Percentiles rank a stretch among this genome's conserved stretches.
phyloP scores from a whole-genome alignment of 768 basidiomycete genomes.

The Mycena maculata region DNA sequence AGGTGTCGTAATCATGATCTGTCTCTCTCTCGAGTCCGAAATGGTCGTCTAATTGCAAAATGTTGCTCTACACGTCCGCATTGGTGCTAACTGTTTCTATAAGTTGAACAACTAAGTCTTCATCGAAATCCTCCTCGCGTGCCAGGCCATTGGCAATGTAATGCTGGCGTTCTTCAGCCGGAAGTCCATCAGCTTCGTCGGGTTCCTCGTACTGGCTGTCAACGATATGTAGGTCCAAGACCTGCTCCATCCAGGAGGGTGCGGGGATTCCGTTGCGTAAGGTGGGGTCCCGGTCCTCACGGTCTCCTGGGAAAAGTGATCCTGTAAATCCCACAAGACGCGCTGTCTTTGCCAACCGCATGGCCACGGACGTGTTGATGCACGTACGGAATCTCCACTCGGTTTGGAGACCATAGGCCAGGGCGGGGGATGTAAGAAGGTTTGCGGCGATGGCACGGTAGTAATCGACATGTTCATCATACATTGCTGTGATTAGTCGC shows the following conservation, averaged over 20 bases:
- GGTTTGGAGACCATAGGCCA: not conserved
- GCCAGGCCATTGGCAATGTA: not conserved
- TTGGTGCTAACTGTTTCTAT: not conserved
- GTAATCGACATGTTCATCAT: slow-evolving; percentile 36
- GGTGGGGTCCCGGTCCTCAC: not conserved
- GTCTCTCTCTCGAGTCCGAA: not conserved
- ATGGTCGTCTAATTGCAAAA: not conserved
- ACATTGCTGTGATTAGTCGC: slow-evolving; percentile 40
- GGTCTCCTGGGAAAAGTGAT: not conserved
- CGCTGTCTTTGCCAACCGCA: not conserved
- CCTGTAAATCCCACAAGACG: not conserved
- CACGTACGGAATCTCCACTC: not conserved
- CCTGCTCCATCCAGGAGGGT: not conserved
- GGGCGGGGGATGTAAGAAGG: not conserved
- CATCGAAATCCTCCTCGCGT: slow-evolving; percentile 1
- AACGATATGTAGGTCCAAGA: not conserved
- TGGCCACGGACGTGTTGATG: not conserved
- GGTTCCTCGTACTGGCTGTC: not conserved
- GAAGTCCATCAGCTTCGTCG: not conserved
- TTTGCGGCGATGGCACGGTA: not conserved
- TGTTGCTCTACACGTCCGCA: not conserved
- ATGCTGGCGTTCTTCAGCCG: not conserved
- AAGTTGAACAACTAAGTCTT: not conserved
- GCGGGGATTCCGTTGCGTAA: not conserved
- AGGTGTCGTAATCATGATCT: not conserved